Percentiles rank a stretch among this genome's conserved stretches.
These are phyloP conservation scores for Porogramme epimiltina DNA, from an alignment of 1,284 basidiomycete species.

Conservation along the genomic window DNA sequence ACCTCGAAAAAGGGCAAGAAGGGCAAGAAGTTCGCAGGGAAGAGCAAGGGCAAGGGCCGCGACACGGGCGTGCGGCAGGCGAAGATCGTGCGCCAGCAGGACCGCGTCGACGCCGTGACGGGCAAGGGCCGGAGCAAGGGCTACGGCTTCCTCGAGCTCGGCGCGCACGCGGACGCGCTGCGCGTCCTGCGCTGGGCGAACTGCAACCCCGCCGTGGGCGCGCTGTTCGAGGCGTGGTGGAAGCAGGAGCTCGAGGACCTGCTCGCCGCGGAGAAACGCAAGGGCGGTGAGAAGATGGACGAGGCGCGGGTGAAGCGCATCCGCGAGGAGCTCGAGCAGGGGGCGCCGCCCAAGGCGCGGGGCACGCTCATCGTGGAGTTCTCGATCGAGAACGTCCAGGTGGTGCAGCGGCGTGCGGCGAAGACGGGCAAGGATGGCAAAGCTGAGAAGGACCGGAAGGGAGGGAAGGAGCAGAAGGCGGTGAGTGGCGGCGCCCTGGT, in stretches of 20 bases:
- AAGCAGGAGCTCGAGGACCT: conserved; percentile 77
- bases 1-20: conserved; percentile 25
- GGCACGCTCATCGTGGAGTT: conserved; percentile 87
- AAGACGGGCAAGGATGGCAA: conserved; percentile 32
- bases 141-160: conserved; percentile 96
- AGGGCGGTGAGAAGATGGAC: conserved; percentile 37
- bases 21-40: not conserved
- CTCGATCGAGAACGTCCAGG: conserved; percentile 92
- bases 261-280: conserved; percentile 60
- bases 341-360: conserved; percentile 43
- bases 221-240: conserved; percentile 81
- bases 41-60: conserved; percentile 28
- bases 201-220: conserved; percentile 73
- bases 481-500: conserved; percentile 5
- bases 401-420: conserved; percentile 69
- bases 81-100: conserved; percentile 87
- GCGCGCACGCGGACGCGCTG: conserved; percentile 85
- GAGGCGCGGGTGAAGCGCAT: conserved; percentile 59
- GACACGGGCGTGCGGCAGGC: conserved; percentile 78
- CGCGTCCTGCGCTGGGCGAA: conserved; percentile 94
- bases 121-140: conserved; percentile 88
- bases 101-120: conserved; percentile 86
- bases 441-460: conserved; percentile 7
- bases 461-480: conserved; percentile 27
- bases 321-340: conserved; percentile 61